phyloP scores from a whole-genome alignment of 2,329 filamentous ascomycete genomes.

The Colletotrichum trifolii region DNA sequence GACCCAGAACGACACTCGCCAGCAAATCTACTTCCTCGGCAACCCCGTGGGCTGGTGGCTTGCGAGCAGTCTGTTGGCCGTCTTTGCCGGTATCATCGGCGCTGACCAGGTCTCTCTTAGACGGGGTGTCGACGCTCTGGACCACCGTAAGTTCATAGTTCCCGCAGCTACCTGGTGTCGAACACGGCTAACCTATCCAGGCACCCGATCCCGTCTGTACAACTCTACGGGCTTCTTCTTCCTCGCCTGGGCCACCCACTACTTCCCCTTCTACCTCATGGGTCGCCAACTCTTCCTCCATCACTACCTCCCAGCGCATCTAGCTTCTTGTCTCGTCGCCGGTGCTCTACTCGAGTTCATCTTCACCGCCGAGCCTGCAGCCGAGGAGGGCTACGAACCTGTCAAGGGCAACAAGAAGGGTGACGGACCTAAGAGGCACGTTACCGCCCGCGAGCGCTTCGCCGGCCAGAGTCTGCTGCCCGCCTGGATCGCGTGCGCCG shows the following conservation, averaged over 20 bases:
- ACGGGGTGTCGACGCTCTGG: conserved; percentile 91
- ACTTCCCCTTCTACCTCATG: conserved; percentile 98
- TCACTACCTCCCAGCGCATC: conserved; percentile 94
- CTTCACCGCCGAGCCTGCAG: conserved; percentile 85
- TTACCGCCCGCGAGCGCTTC: conserved; percentile 85
- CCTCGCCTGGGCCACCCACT: conserved; percentile 96
- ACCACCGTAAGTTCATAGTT: conserved; percentile 78
- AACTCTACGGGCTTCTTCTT: conserved; percentile 99
- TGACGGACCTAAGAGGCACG: conserved; percentile 64
- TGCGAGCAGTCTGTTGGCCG: conserved; percentile 88
- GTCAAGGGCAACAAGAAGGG: conserved; percentile 59
- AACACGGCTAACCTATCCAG: conserved; percentile 57
- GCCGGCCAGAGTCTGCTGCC: conserved; percentile 80
- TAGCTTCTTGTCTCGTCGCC: conserved; percentile 89
- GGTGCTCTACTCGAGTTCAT: conserved; percentile 95
- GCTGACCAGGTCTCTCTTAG: conserved; percentile 95
- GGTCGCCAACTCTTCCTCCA: conserved; percentile 97
- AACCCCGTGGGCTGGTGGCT: conserved; percentile 99
- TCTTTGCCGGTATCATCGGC: conserved; percentile 90
- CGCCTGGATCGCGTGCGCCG: conserved; percentile 81
- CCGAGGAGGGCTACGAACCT: conserved; percentile 62
- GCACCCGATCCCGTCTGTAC: conserved; percentile 92
- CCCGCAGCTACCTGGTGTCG: background rate
- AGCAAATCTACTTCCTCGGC: conserved; percentile 98
- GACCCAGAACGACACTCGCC: conserved; percentile 93